Conservation (phyloP, 2,329 filamentous ascomycete species). For the Ophiostoma pallidulum region DNA sequence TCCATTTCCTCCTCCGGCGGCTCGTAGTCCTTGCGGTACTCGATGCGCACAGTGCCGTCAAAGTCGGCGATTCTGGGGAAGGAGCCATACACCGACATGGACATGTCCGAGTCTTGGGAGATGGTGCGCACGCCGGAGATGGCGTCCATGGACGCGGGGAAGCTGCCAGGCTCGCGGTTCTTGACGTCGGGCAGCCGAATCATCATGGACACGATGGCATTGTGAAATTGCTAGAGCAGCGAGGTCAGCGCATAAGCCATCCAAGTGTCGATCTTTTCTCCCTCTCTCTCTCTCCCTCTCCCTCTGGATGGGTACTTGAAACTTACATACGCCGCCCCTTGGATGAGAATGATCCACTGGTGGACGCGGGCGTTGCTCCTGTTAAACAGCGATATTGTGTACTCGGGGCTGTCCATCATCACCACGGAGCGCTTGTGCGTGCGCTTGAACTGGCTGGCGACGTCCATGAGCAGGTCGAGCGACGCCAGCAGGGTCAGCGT, state of each 20-base stretch:
- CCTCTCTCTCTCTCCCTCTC: too few species aligned
- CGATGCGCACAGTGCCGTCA: conserved; percentile 13
- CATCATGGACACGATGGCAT: conserved; percentile 13
- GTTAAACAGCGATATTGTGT: conserved; percentile 7
- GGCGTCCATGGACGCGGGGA: conserved; percentile 5
- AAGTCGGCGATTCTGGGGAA: neutral
- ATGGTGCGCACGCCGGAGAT: conserved; percentile 9
- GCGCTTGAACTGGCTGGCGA: conserved; percentile 5
- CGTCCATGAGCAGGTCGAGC: conserved; percentile 12
- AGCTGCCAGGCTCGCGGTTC: conserved; percentile 3
- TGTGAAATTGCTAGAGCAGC: conserved; percentile 13
- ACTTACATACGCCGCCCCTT: conserved; percentile 10
- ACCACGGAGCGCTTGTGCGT: conserved; percentile 10
- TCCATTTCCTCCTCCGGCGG: neutral
- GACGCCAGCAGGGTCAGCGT: conserved; percentile 6
- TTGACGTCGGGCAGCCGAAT: conserved; percentile 3
- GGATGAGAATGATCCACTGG: conserved; percentile 10
- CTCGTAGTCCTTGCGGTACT: conserved; percentile 12
- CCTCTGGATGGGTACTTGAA: too few species aligned
- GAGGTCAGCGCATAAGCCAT: too few species aligned
- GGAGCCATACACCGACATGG: conserved; percentile 8
- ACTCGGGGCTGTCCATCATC: conserved; percentile 15
- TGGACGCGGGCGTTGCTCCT: conserved; percentile 2
- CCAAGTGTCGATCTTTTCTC: neutral
- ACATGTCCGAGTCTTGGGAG: conserved; percentile 12